Evolutionary conservation across 257 asterid species (phyloP).

Genomic region (Hygrophila difformis): DNA sequence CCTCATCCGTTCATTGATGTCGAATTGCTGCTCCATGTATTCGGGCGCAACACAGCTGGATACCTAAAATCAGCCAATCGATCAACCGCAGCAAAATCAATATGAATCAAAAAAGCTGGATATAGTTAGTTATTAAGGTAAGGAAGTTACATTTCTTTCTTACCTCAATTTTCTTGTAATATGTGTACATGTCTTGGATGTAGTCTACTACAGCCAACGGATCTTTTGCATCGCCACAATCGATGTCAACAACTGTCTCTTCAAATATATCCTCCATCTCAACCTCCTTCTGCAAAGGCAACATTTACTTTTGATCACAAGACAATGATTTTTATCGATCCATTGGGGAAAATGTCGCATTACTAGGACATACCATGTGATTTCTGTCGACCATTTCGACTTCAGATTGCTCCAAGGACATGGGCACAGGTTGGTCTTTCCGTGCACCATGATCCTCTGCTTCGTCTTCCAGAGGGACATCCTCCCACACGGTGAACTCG

Average conservation of each 20-base stretch:
- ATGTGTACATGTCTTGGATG: conserved; percentile 59
- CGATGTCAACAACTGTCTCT: conserved; percentile 64
- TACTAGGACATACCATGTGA: conserved; percentile 30
- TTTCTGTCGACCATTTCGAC: conserved; percentile 28
- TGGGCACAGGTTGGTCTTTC: conserved; percentile 68
- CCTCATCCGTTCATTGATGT: conserved; percentile 83
- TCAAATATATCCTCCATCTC: conserved; percentile 91
- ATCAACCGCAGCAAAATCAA: no score
- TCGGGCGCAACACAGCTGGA: conserved; percentile 67
- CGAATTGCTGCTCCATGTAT: conserved; percentile 73
- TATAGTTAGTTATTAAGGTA: no score
- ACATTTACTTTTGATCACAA: no score
- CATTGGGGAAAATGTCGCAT: no score
- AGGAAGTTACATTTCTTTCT: no score
- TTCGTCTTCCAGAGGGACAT: conserved; percentile 31
- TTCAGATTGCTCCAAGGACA: conserved; percentile 64
- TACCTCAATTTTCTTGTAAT: conserved; percentile 77
- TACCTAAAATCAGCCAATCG: conserved; percentile 29
- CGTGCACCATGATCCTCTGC: conserved; percentile 29
- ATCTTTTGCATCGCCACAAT: conserved; percentile 49
- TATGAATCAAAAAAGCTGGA: no score
- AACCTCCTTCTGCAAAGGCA: conserved; percentile 47
- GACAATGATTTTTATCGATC: background rate
- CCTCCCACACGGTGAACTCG: conserved; percentile 45
- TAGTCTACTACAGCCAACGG: conserved; percentile 76